These are phyloP conservation scores for Colletotrichum sp. DNA, from an alignment of 2,329 filamentous ascomycete genomes.

Conservation along the genomic window DNA sequence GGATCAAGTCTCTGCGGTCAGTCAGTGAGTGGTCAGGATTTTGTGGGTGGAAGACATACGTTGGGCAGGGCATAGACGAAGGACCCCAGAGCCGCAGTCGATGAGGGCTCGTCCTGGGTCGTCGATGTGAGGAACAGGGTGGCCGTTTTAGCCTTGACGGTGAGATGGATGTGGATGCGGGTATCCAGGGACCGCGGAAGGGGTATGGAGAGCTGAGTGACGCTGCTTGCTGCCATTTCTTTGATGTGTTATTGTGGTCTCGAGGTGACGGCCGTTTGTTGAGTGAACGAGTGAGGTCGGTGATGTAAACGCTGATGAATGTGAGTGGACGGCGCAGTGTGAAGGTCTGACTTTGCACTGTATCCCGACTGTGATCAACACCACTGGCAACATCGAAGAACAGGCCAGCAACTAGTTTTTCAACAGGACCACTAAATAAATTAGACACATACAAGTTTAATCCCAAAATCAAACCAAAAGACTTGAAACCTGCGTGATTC, in stretches of 20 bases:
- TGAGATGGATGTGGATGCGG: slow-evolving; percentile 65
- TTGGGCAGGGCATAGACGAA: slow-evolving; percentile 95
- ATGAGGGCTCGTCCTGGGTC: slow-evolving; percentile 54
- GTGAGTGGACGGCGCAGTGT: background rate
- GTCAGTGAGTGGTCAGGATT: background rate
- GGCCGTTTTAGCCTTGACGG: slow-evolving; percentile 61
- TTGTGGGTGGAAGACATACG: slow-evolving; percentile 54
- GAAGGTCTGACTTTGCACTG: background rate
- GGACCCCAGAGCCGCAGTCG: slow-evolving; percentile 72
- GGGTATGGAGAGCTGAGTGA: slow-evolving; percentile 59
- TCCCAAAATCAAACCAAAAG: rapidly evolving
- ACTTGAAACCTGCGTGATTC: rapidly evolving
- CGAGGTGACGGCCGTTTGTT: background rate
- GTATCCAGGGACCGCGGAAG: slow-evolving; percentile 66
- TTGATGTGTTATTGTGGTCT: background rate
- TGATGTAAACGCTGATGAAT: background rate
- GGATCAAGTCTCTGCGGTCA: slow-evolving; percentile 53
- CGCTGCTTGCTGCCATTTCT: slow-evolving; percentile 20
- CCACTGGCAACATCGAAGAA: background rate
- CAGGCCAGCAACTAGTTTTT: background rate
- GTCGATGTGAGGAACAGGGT: slow-evolving; percentile 67
- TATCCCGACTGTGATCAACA: background rate
- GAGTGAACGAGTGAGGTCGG: background rate
- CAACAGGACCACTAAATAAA: background rate
- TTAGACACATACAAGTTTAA: background rate